Evolutionary conservation across 2,329 filamentous ascomycete genomes (phyloP), one percentile per base, ranked within the genome.

Genomic region (Penicillium sp.): DNA sequence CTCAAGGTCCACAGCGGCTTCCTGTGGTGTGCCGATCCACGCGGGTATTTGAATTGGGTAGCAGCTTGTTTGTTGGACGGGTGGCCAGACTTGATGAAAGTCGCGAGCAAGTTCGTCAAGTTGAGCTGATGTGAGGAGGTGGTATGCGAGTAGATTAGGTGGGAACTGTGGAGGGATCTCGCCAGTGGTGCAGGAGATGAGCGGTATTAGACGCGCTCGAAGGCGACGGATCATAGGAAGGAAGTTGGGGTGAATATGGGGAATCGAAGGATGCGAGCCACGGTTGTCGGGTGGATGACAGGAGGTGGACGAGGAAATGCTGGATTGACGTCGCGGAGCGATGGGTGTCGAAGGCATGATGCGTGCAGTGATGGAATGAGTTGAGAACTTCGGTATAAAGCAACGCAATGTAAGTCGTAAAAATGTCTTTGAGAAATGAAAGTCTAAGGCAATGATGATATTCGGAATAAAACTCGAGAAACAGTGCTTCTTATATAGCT

Each of bases 81-180:
- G 57, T 0, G 67, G 68, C 29, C 57, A 59, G 4, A 65, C 57
- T 38, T 73, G 70, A 41, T 73, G 67, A 43, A 66, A 73, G 48
- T 66, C 62, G 0, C 54, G 41, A 8, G 69, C 68, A 1, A 73
- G 60, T n/a, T 54, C 45, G 39, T 72, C 68, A 3, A 71, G 59
- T 45, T 71, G 64, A 1, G 43, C 27, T 8, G 59, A 54, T 1
- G 68, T 70, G 19, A 73, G 60, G 6, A 72, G 58, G 39, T 70
- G 62, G 48, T 63, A 72, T 14, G 65, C 52, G 0, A 72, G 53
- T 3, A 71, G 33, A 1, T 51, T 63, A 2, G 11, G 34, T 1
- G 70, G 70, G 44, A 71, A 72, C 4, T 54, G 42, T 0, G 67
- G 67, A 47, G 71, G 65, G 1, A 53, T 27, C 10, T 49, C 50